phyloP scores from a whole-genome alignment of 2,329 filamentous ascomycete species.

The Scytalidium sp. region DNA sequence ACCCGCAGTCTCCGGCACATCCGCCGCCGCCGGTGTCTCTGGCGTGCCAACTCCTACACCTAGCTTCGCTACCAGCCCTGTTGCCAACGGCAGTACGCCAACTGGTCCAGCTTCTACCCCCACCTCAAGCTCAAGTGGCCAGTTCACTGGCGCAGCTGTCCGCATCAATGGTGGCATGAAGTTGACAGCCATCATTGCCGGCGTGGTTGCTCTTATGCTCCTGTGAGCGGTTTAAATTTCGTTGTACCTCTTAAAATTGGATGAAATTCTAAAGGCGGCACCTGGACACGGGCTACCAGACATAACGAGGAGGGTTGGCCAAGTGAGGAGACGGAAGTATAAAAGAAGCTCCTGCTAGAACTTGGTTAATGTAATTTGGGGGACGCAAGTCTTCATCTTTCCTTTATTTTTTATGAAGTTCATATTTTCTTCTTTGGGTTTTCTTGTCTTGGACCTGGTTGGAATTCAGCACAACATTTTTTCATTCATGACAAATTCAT shows the following conservation, averaged over 20 bases:
- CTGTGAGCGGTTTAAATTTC: neutral
- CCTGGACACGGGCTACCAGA: too few relatives aligned
- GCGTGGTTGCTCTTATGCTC: neutral
- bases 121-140: neutral
- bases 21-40: neutral
- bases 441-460: too few relatives aligned
- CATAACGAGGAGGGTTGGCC: too few relatives aligned
- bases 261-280: too few relatives aligned
- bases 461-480: too few relatives aligned
- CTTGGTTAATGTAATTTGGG: too few relatives aligned
- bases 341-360: too few relatives aligned
- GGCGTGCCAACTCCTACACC: neutral
- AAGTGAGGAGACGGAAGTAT: too few relatives aligned
- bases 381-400: too few relatives aligned
- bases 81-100: neutral
- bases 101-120: neutral
- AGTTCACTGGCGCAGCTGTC: neutral
- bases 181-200: neutral
- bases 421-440: too few relatives aligned
- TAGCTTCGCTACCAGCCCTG: neutral
- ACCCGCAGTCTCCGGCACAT: neutral
- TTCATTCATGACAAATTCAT: too few relatives aligned
- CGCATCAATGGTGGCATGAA: neutral
- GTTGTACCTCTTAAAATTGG: constrained; percentile 9
- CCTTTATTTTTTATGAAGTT: too few relatives aligned